A percentile compares a stretch with the other conserved stretches of the same genome.
Evolutionary conservation across 768 basidiomycete genomes (phyloP).

Genomic region (Suillus bovinus): DNA sequence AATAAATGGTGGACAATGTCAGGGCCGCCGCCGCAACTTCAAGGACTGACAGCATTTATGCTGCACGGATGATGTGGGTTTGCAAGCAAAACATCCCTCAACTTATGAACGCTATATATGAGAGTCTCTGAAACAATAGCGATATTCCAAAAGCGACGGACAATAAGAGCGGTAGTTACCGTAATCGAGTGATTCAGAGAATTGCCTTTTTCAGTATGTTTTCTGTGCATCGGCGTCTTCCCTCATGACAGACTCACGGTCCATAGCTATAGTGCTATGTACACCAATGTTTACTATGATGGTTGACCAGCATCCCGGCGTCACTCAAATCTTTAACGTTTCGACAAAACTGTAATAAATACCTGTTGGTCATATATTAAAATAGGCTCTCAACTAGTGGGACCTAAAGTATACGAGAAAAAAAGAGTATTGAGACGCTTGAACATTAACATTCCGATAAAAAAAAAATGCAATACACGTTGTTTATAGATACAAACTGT

Average conservation of each 20-base stretch:
- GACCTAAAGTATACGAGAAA: neutral
- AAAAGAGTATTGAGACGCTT: too few relatives aligned
- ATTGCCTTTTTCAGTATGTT: slow-evolving; percentile 3
- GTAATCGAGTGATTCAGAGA: slow-evolving; percentile 2
- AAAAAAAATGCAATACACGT: neutral
- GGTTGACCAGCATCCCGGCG: neutral
- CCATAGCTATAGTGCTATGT: neutral
- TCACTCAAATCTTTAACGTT: neutral
- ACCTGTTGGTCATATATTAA: neutral
- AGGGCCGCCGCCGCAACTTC: neutral
- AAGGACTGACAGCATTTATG: neutral
- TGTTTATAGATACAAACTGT: neutral
- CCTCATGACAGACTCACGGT: neutral
- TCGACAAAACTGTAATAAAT: neutral
- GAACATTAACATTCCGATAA: too few relatives aligned
- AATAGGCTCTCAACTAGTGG: neutral
- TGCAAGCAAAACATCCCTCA: slow-evolving; percentile 10
- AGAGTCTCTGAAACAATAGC: slow-evolving; percentile 33
- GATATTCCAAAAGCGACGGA: slow-evolving; percentile 12
- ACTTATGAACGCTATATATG: slow-evolving; percentile 11
- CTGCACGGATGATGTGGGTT: slow-evolving; percentile 13
- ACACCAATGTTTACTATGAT: neutral
- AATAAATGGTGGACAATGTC: too few relatives aligned
- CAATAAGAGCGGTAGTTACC: slow-evolving; percentile 14
- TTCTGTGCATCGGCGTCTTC: neutral